Base-by-base conservation (phyloP, 2,329 filamentous ascomycete species). In the Cladosporium sp. region DNA sequence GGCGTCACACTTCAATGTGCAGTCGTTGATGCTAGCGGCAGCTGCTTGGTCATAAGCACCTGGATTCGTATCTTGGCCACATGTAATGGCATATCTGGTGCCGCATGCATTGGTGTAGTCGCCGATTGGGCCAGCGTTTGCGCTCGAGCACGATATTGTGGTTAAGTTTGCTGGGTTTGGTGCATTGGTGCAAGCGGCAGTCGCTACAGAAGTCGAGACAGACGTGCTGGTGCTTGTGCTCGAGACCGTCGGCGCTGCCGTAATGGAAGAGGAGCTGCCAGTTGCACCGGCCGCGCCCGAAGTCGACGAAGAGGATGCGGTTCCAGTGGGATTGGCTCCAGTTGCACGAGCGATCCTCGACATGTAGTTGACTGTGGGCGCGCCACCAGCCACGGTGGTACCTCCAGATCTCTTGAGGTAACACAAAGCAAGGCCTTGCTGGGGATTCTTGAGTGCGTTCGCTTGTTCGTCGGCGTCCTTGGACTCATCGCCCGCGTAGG, bases 41-140 rank as follows among this genome's bases (percentile, higher is more conserved):
- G 16, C n/a, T 26, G 46, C 26, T 8, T 33, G 64, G 35, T 33
- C 40, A 10, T 46, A 26, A 18, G 62, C n/a, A 37, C 57, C 57
- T 7, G 68, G 66, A 53, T 35, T 57, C 11, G 60, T 68, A 64
- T 71, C 67, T 14, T 29, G 60, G 21, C 68, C 68, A 53, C 70
- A 71, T 31, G 69, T 69, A 7, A 71, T 57, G 3, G 66, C 66
- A 46, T 71, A 71, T 44, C 60, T 66, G 16, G 33, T 49, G 21
- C 69, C 68, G 63, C 68, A 70, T 8, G 67, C 52, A 33, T 67
- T 64, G 10, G 60, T 66, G 28, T n/a, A 61, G 21, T 65, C 50
- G 56, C 65, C 67, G 40, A 40, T 23, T 5, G 14, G 44, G 29
- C 49, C 40, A 23, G 21, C 31, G 11, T 62, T 65, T n/a, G 52